phyloP scores from a whole-genome alignment of 768 basidiomycete species.

The Vararia minispora region DNA sequence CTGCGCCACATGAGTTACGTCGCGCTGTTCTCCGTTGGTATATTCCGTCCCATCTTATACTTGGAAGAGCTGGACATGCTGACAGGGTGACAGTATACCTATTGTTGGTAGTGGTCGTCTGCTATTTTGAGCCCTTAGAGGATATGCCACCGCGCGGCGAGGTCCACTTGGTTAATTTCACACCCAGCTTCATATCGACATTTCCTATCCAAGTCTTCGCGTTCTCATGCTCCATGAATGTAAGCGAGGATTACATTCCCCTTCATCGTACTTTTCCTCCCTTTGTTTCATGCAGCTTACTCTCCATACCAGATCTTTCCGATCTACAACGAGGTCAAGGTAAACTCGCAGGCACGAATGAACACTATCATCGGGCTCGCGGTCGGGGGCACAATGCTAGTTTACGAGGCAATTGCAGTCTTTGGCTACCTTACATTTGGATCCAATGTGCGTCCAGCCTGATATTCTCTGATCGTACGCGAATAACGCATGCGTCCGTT shows the following conservation, averaged over 20 bases:
- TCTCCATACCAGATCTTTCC: constrained; percentile 61
- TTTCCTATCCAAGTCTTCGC: constrained; percentile 91
- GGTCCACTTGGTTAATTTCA: constrained; percentile 57
- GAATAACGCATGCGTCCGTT: constrained; percentile 5
- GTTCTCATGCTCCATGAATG: constrained; percentile 87
- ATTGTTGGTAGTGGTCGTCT: constrained; percentile 62
- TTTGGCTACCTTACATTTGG: constrained; percentile 93
- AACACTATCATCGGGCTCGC: constrained; percentile 74
- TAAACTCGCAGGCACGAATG: constrained; percentile 70
- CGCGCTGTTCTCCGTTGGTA: constrained; percentile 78
- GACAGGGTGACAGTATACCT: constrained; percentile 44
- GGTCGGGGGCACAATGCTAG: constrained; percentile 70
- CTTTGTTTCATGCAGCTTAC: constrained; percentile 1
- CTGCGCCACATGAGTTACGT: constrained; percentile 84
- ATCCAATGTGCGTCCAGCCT: constrained; percentile 40
- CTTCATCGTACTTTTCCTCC: neutral
- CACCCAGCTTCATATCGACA: constrained; percentile 63
- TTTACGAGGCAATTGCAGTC: constrained; percentile 79
- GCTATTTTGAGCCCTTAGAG: constrained; percentile 63
- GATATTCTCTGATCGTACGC: neutral
- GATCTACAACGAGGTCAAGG: constrained; percentile 79
- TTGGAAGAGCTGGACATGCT: too few species aligned
- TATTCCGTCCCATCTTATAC: constrained; percentile 20
- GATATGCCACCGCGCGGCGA: constrained; percentile 54
- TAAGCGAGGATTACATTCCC: constrained; percentile 25